Base-by-base conservation (phyloP, 73 alveolate species). In the Paramecium bursaria region DNA sequence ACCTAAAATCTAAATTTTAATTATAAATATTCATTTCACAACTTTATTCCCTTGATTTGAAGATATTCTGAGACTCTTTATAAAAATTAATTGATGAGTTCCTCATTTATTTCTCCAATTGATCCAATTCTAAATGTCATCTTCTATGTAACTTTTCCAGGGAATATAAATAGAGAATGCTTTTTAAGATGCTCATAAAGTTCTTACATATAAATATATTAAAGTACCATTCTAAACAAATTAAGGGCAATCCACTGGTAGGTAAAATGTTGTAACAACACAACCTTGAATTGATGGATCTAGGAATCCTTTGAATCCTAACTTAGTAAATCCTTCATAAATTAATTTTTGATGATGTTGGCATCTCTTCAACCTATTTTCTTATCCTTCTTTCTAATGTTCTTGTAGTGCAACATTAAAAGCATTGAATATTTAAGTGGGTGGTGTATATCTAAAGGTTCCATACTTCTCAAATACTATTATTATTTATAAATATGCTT, bases 371-470 rank as follows among this genome's bases (percentile, higher is more conserved):
- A 61, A 76, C 77, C 95, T 87, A 25, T 57, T 39, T 2, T 79
- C 73, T 39, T 92, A 88, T n/a, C 93, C 91, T 88, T 87, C 91
- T 10, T 77, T 77, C 17, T 87, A 74, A 53, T 57, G 76, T 46
- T 90, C 95, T 21, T 57, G 50, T 19, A 90, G 55, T 6, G 94
- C 95, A 14, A 30, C 54, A 42, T 88, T 48, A 23, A 88, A 87
- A 19, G 92, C 90, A 39, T 60, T 55, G 23, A 88, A 67, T 6
- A 88, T 94, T 46, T 90, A 92, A 3, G 94, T 90, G 1, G 94
- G 95, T n/a, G 95, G 94, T 1, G 94, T 90, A 50, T 77, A 88
- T 77, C 95, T 90, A 67, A 90, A 90, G n/a, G n/a, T n/a, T n/a
- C n/a, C n/a, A n/a, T n/a, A n/a, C n/a, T n/a, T n/a, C n/a, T n/a